A percentile compares a stretch with the other conserved stretches of the same genome.
phyloP scores from a whole-genome alignment of 805 yeast species.

The Ogataea trehaloabstinens region DNA sequence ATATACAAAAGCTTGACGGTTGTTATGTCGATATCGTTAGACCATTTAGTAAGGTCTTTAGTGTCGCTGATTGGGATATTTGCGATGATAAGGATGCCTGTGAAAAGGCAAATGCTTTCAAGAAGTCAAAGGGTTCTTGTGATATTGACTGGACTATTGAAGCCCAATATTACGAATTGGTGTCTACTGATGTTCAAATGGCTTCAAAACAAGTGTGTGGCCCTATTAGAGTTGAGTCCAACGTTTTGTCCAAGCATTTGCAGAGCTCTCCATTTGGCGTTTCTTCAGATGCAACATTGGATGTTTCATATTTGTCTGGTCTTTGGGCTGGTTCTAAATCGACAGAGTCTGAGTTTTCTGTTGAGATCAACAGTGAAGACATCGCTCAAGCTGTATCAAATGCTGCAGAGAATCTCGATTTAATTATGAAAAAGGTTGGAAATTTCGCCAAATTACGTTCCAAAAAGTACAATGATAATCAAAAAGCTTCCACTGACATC shows the following conservation, averaged over 20 bases:
- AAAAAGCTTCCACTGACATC: slow-evolving; percentile 21
- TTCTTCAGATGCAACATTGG: slow-evolving; percentile 13
- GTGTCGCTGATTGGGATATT: slow-evolving; percentile 22
- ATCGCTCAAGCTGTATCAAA: slow-evolving; percentile 27
- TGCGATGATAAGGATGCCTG: slow-evolving; percentile 12
- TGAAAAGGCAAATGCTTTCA: slow-evolving; percentile 5
- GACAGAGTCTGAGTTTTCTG: slow-evolving; percentile 27
- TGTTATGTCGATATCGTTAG: slow-evolving; percentile 20
- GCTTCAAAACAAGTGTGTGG: slow-evolving; percentile 33
- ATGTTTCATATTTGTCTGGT: slow-evolving; percentile 41
- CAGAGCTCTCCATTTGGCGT: slow-evolving; percentile 16
- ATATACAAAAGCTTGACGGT: slow-evolving; percentile 10
- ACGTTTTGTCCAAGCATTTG: slow-evolving; percentile 30
- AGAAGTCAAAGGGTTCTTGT: slow-evolving; percentile 3
- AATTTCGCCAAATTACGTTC: slow-evolving; percentile 9
- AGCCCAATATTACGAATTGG: slow-evolving; percentile 34
- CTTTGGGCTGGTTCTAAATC: slow-evolving; percentile 39
- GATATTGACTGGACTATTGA: slow-evolving; percentile 38
- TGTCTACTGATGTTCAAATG: slow-evolving; percentile 30
- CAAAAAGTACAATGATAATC: slow-evolving; percentile 4
- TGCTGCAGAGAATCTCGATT: slow-evolving; percentile 25
- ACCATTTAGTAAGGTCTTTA: slow-evolving; percentile 22
- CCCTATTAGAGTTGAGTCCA: slow-evolving; percentile 37
- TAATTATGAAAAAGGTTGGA: slow-evolving; percentile 9
- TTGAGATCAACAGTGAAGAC: slow-evolving; percentile 29